phyloP scores from a whole-genome alignment of 371 early-diverging fungal species.

The Zopfochytrium polystomum region DNA sequence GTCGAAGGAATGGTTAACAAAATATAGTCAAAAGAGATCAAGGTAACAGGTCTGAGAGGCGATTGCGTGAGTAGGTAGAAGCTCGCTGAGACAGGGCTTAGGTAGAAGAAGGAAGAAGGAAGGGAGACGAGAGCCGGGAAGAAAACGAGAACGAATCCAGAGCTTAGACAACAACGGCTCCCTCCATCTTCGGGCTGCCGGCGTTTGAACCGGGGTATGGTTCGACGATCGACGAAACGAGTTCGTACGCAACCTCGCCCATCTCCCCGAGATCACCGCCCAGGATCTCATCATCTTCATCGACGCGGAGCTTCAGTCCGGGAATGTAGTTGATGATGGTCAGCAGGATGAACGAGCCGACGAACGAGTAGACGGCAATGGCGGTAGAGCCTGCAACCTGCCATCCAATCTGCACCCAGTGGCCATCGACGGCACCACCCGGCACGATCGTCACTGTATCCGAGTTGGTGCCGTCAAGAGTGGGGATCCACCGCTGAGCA shows the following conservation, averaged over 20 bases:
- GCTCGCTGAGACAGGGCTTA: no score
- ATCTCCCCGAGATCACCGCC: conserved; percentile 34
- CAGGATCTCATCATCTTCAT: conserved; percentile 25
- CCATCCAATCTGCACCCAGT: conserved; percentile 73
- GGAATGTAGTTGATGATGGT: conserved; percentile 77
- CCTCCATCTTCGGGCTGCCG: no score
- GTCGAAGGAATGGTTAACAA: no score
- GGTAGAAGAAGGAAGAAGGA: no score
- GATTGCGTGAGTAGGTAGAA: no score
- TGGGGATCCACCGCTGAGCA: conserved; percentile 69
- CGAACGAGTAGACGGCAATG: conserved; percentile 79
- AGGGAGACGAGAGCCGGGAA: no score
- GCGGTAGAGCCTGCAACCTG: conserved; percentile 77
- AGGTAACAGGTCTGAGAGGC: no score
- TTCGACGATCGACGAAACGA: no score
- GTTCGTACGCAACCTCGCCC: conserved; percentile 43
- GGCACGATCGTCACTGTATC: background rate
- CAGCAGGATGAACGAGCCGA: conserved; percentile 68
- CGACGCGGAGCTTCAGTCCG: conserved; percentile 66
- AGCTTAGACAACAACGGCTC: no score
- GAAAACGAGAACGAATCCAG: no score
- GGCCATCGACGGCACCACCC: conserved; percentile 49
- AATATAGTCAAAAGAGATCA: no score
- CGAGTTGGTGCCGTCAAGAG: background rate
- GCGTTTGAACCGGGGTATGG: no score